phyloP scores from a whole-genome alignment of 208 protist species.

The Trypanosoma melophagium region DNA sequence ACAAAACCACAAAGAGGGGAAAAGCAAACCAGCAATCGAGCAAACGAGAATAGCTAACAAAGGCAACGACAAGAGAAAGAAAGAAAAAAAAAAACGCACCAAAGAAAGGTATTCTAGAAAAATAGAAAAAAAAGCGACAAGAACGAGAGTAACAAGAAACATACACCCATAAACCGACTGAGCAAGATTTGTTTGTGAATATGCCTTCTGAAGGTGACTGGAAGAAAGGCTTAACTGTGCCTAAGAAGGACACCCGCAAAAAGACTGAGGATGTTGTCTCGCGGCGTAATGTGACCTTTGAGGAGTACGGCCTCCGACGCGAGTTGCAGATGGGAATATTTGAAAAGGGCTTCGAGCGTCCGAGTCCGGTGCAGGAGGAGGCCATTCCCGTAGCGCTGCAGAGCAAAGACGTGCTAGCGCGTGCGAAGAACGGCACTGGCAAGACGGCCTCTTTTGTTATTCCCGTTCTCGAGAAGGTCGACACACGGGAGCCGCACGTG shows the following conservation, averaged over 20 bases:
- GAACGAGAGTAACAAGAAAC: slow-evolving; percentile 10
- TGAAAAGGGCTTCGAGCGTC: slow-evolving; percentile 98
- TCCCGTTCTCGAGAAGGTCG: slow-evolving; percentile 96
- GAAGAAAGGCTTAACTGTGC: slow-evolving; percentile 75
- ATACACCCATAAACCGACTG: slow-evolving; percentile 2
- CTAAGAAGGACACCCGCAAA: slow-evolving; percentile 83
- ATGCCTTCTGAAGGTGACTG: slow-evolving; percentile 73
- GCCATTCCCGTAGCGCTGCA: slow-evolving; percentile 97
- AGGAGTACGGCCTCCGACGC: slow-evolving; percentile 97
- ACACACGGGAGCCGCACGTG: slow-evolving; percentile 89
- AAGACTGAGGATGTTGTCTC: slow-evolving; percentile 97
- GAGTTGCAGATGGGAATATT: slow-evolving; percentile 99
- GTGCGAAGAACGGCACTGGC: slow-evolving; percentile 99
- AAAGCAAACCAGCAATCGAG: not conserved
- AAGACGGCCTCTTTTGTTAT: slow-evolving; percentile 99
- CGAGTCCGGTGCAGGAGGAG: slow-evolving; percentile 98
- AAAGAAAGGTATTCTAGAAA: not conserved
- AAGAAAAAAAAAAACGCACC: not conserved
- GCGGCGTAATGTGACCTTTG: slow-evolving; percentile 97
- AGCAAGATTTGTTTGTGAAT: slow-evolving; percentile 4
- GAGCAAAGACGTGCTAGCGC: slow-evolving; percentile 96
- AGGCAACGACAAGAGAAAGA: not conserved
- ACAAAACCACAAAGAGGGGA: not conserved
- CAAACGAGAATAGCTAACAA: not conserved
- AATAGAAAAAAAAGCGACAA: slow-evolving; percentile 12